A percentile compares a stretch with the other conserved stretches of the same genome.
Conservation (phyloP, 257 asterid species). For the Fraxinus quadrangulata region DNA sequence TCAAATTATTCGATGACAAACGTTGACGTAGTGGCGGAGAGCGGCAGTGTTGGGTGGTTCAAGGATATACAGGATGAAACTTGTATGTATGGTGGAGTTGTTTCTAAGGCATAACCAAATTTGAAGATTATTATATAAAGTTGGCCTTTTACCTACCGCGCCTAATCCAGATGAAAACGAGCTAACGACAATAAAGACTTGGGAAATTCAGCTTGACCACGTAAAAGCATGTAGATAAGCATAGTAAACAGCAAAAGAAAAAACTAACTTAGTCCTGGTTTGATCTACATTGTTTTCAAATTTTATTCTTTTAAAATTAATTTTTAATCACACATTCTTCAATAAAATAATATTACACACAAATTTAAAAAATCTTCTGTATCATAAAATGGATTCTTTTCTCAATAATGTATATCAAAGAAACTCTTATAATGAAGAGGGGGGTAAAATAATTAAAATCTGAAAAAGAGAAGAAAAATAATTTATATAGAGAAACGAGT, state of each 20-base stretch:
- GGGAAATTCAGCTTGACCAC: neutral
- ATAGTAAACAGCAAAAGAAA: too few relatives aligned
- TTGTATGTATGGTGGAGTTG: slow-evolving; percentile 19
- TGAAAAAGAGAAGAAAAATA: neutral
- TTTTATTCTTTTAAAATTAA: too few relatives aligned
- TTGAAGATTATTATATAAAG: neutral
- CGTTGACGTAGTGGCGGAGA: neutral
- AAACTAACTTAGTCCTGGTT: neutral
- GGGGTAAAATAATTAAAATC: neutral
- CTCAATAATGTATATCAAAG: too few relatives aligned
- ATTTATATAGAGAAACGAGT: neutral
- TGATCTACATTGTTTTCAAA: too few relatives aligned
- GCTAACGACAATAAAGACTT: neutral
- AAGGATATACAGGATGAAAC: too few relatives aligned
- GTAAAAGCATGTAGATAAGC: neutral
- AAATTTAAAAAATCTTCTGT: too few relatives aligned
- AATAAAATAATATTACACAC: too few relatives aligned
- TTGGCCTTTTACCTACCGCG: slow-evolving; percentile 41
- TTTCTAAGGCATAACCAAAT: slow-evolving; percentile 1
- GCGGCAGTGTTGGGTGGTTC: neutral
- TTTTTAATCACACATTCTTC: too few relatives aligned
- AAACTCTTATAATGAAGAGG: too few relatives aligned
- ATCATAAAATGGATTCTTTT: too few relatives aligned
- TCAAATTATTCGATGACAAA: neutral
- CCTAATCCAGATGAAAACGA: slow-evolving; percentile 24